phyloP scores from a whole-genome alignment of 306 rosid species.

The Pterocarpus santalinus region DNA sequence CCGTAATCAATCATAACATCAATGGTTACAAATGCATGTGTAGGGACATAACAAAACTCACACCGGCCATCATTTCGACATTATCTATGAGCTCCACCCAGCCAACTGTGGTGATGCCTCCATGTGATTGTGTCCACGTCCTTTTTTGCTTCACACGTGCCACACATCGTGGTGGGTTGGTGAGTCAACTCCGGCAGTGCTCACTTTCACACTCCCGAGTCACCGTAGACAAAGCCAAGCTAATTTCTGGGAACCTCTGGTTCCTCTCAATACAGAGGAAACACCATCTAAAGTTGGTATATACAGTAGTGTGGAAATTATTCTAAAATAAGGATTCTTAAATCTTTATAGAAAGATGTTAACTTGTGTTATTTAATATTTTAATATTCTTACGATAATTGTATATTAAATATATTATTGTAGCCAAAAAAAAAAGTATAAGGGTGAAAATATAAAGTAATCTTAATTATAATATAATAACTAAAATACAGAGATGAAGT shows the following conservation, averaged over 20 bases:
- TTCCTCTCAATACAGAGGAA: neutral
- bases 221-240: neutral
- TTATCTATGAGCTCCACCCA: neutral
- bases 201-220: neutral
- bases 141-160: neutral
- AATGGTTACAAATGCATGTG: neutral
- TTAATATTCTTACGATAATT: neutral
- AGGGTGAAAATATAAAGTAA: neutral
- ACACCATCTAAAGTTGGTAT: neutral
- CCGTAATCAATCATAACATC: neutral
- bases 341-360: neutral
- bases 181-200: constrained; percentile 21
- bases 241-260: neutral
- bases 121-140: too few species aligned
- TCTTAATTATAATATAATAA: too few species aligned
- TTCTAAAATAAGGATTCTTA: too few species aligned
- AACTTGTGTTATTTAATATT: neutral
- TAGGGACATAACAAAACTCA: neutral
- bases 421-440: neutral
- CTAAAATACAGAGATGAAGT: too few species aligned
- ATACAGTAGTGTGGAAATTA: too few species aligned
- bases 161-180: neutral
- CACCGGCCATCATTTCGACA: neutral
- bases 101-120: neutral
- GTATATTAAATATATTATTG: neutral